Evolutionary conservation across 441 rosid species (phyloP), one percentile per base, ranked within the genome.

Genomic region (Populus trichocarpa): DNA sequence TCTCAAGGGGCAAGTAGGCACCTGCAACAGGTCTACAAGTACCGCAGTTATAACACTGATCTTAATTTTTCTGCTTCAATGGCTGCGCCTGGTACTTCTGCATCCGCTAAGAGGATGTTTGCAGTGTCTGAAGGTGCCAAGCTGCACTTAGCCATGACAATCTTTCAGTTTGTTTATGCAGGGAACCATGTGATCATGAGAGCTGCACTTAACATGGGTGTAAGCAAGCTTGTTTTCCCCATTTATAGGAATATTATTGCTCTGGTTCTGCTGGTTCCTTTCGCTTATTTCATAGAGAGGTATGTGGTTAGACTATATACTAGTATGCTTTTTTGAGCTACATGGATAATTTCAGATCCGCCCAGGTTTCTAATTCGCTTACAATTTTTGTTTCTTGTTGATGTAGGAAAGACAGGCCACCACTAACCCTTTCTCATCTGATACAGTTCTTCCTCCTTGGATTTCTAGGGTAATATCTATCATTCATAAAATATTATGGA

Each of bases 171-270:
- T 63, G 97, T 97, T 46, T 91, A 95, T 76, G 97, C 97, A 4
- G 97, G 90, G 30, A 89, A 90, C 80, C 97, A 90, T 74, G 95
- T 93, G 25, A 85, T 95, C 70, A 82, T 92, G 84, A 85, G 95
- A 85, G 86, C 86, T 59, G 97, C 98, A 38, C 94, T 93, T 42
- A 90, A 95, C 85, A 84, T 91, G 90, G 97, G 91, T 95, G 91
- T 95, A 67, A 93, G 97, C 94, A 93, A 93, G 85, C 91, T 95
- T 63, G 92, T 95, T 64, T 95, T 91, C 85, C 96, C 96, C 35
- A 85, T 90, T 84, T 95, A 95, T 73, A 89, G 98, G 83, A 95
- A 88, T 86, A 82, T 90, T 86, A 80, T 93, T 70, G 97, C 97
- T 16, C 82, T 93, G 80, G 84, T 85, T 85, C 84, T 89, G 77